These are phyloP conservation scores for Mucor circinelloides DNA, from an alignment of 371 early-diverging fungal species.

Conservation along the genomic window DNA sequence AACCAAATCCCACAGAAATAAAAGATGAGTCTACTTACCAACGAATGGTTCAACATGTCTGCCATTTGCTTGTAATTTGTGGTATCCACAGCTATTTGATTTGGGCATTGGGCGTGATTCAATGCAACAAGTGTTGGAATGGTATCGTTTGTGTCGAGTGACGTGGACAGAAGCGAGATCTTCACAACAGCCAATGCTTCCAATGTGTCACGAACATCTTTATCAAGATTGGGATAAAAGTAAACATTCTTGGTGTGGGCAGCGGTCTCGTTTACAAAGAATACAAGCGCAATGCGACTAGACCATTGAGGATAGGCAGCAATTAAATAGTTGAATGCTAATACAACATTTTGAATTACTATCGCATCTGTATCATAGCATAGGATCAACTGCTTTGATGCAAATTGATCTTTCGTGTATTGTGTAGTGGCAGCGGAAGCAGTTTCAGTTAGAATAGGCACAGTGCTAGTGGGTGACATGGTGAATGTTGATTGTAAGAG, in stretches of 20 bases:
- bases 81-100: background rate
- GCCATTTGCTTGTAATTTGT: background rate
- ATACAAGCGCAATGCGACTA: background rate
- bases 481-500: background rate
- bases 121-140: constrained; percentile 1
- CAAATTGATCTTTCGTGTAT: background rate
- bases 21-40: background rate
- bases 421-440: too few relatives aligned
- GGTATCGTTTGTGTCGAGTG: background rate
- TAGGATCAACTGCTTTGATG: background rate
- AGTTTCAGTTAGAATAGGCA: background rate
- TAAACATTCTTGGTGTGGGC: background rate
- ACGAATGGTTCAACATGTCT: background rate
- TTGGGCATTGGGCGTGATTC: background rate
- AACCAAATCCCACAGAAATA: background rate
- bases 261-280: background rate
- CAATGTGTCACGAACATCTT: background rate
- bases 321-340: background rate
- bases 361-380: background rate
- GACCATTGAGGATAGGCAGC: background rate
- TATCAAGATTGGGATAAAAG: constrained; percentile 6
- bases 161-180: background rate
- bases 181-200: background rate
- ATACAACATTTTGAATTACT: background rate
- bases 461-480: background rate